Percentiles rank a stretch among this genome's conserved stretches.
Evolutionary conservation across 192 early-diverging fungal genomes (phyloP).

Genomic region (Coemansia aciculifera): DNA sequence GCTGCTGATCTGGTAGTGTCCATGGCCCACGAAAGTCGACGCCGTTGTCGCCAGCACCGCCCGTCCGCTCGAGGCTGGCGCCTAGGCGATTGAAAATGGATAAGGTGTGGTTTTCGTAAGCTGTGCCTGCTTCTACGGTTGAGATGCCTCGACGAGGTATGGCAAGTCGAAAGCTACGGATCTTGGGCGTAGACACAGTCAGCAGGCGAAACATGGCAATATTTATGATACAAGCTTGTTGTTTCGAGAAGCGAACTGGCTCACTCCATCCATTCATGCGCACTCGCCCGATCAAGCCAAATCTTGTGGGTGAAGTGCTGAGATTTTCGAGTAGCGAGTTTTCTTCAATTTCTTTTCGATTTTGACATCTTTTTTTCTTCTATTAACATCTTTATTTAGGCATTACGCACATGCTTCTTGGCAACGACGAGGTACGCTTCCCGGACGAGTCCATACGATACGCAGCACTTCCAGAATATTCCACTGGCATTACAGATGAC

Average conservation of each 20-base stretch:
- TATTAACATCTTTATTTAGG: not conserved
- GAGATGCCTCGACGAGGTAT: conserved; percentile 10
- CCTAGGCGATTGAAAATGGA: conserved; percentile 29
- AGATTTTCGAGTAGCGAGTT: not conserved
- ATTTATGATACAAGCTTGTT: not conserved
- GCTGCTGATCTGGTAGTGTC: conserved; percentile 24
- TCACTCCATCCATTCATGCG: not conserved
- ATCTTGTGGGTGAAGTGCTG: not conserved
- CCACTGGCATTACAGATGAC: not conserved
- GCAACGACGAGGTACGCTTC: conserved; percentile 31
- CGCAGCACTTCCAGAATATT: not conserved
- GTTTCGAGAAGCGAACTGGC: not conserved
- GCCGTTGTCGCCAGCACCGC: conserved; percentile 43
- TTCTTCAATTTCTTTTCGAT: not conserved
- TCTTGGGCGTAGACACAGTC: not conserved
- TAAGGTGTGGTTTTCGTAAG: conserved; percentile 33
- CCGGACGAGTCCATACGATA: not conserved
- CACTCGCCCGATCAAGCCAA: not conserved
- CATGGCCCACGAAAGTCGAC: conserved; percentile 43
- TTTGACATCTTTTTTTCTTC: conserved; percentile 4
- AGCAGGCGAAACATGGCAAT: not conserved
- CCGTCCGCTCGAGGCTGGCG: conserved; percentile 34
- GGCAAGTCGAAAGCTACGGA: not conserved
- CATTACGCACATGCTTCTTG: conserved; percentile 28
- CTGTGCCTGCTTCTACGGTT: conserved; percentile 41